Base-by-base conservation (phyloP, 2,329 filamentous ascomycete genomes). In the Thielaviopsis populi region DNA sequence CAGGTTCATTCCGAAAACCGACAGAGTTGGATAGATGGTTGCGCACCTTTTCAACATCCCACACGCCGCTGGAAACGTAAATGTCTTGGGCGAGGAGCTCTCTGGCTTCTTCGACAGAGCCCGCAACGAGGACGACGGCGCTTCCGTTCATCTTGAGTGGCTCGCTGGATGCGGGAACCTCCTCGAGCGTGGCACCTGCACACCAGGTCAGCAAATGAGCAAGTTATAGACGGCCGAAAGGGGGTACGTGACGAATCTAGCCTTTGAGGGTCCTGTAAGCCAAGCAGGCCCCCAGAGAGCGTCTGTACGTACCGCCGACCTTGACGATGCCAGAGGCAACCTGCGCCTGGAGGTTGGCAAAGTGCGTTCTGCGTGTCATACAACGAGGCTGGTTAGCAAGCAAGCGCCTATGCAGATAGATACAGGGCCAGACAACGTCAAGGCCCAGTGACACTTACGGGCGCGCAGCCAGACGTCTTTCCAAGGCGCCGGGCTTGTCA, bases 21-120 rank as follows among this genome's bases (percentile, higher is more conserved):
- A 1, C 19, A 43, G 46, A 40, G 5, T 37, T 8, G 1, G 1
- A 1, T 37, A 8, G 1, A 37, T 37, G 10, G 7, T 3, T 5
- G 30, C 61, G 27, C 67, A 83, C 83, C 69, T 87, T 87, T 42
- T 85, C 81, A 65, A 87, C 71, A 76, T 96, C 89, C 91, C 91
- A 96, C 8, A 95, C 90, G 0, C 85, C 88, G 53, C 74, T 78
- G 66, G 75, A 79, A 10, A 79, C 77, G 74, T 95, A 96, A 10
- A 91, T 76, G 75, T 96, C 91, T 59, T 82, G 79, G 73, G 81
- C 82, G 58, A 96, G 72, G 61, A 80, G 71, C 69, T 86, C 80
- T 48, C 86, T 72, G 1, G 89, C 82, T 72, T 90, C 86, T 68
- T 91, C 86, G 69, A 80, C 83, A 8, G 80, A 84, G 67, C 83